Base-by-base conservation (phyloP, 1,139 yeast species). In the Saccharomyces uvarum region DNA sequence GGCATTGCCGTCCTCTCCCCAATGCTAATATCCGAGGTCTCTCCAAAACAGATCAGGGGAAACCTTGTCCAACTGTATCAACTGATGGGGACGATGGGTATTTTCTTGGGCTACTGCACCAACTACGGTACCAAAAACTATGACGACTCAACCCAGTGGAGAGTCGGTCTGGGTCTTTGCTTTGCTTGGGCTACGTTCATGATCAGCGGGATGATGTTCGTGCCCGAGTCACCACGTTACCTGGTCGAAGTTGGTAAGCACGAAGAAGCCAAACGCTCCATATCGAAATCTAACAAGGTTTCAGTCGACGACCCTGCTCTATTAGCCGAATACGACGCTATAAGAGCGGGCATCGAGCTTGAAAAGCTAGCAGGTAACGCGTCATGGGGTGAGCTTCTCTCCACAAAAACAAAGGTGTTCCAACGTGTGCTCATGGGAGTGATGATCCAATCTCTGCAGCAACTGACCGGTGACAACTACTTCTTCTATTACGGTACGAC, bases 191-290 rank as follows among this genome's bases (percentile, higher is more conserved):
- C 76, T 19, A 50, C 66, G 49, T 55, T 73, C 42, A 66, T 75
- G 60, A 58, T 73, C 48, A 57, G 68, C 50, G 90, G 86, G 67
- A 80, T 84, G 81, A 61, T 77, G 54, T 73, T 82, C 64, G 78
- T 84, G 72, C 93, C 93, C 56, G 93, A 86, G 71, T 81, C 90
- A 48, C 89, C 93, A 63, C 79, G 93, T 72, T 86, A 72, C 73
- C 77, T 78, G 70, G 77, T 83, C 59, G 77, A 80, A 57, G 73
- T 70, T 53, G 80, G 75, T 57, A 73, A 73, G 54, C 70, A 80
- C 54, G 85, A 75, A 24, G 78, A 77, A 54, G 91, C 90, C 44
- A 77, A 76, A 70, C 59, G 65, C 31, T 71, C 78, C 50, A 72
- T 82, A 56, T 63, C 75, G 13, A 73, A 70, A 59, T 68, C 75